A percentile compares a stretch with the other conserved stretches of the same genome.
These are phyloP conservation scores for Aspergillus calidoustus DNA, from an alignment of 2,329 filamentous ascomycete genomes.

Conservation along the genomic window DNA sequence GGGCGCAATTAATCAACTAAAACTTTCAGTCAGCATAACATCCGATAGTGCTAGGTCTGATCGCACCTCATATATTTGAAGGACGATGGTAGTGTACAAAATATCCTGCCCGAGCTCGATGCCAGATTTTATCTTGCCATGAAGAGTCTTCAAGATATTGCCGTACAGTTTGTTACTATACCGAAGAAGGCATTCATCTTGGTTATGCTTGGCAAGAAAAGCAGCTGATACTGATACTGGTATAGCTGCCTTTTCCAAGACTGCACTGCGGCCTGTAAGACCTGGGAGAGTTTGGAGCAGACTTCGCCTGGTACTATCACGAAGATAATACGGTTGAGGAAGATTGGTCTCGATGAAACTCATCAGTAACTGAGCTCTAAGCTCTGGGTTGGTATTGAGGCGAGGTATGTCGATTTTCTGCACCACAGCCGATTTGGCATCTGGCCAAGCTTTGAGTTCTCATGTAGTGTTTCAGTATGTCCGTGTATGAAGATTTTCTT, in stretches of 20 bases:
- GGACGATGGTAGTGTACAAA: conserved; percentile 27
- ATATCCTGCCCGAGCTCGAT: conserved; percentile 22
- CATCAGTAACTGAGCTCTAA: conserved; percentile 22
- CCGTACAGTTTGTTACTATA: conserved; percentile 27
- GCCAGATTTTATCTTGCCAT: conserved; percentile 21
- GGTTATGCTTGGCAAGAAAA: conserved; percentile 24
- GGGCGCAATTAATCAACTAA: conserved; percentile 28
- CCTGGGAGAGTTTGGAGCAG: conserved; percentile 23
- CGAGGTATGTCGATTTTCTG: conserved; percentile 17
- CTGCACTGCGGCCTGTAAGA: conserved; percentile 17
- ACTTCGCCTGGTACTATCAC: conserved; percentile 2
- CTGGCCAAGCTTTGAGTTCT: background rate
- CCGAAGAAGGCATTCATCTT: conserved; percentile 22
- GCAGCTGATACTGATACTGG: conserved; percentile 24
- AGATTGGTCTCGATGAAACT: conserved; percentile 20
- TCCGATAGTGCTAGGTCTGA: background rate
- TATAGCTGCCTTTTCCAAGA: conserved; percentile 23
- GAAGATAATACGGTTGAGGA: conserved; percentile 9
- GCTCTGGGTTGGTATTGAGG: conserved; percentile 20
- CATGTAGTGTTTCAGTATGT: conserved; percentile 8
- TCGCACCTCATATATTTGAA: conserved; percentile 30
- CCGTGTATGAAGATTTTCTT: conserved; percentile 24
- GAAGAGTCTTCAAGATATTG: conserved; percentile 23
- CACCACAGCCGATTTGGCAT: conserved; percentile 1
- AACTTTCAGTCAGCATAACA: too few relatives aligned